A percentile compares a stretch with the other conserved stretches of the same genome.
These are phyloP conservation scores for Ustilago hordei DNA, from an alignment of 1,284 basidiomycete species.

Conservation along the genomic window DNA sequence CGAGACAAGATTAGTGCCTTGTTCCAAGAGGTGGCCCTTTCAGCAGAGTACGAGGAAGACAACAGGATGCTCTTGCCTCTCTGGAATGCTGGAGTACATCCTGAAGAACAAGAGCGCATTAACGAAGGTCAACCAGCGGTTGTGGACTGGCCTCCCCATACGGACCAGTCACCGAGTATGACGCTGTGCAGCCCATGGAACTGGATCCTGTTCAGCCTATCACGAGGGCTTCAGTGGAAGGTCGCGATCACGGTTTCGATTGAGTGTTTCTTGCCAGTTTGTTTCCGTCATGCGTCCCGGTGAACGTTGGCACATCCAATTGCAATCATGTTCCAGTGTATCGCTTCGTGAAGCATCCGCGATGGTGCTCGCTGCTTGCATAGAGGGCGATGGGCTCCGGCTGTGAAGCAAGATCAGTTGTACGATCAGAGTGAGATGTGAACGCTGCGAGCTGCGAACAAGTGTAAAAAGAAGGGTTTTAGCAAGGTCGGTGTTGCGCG, in stretches of 20 bases:
- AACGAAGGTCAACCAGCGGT: background rate
- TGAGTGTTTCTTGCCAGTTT: no score
- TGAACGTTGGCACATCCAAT: background rate
- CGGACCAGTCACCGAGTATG: background rate
- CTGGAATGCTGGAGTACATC: background rate
- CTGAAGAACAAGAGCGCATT: background rate
- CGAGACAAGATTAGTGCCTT: background rate
- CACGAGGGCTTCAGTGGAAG: no score
- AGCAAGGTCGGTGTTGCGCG: no score
- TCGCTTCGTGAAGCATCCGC: background rate
- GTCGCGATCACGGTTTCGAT: no score
- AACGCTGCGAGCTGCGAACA: background rate
- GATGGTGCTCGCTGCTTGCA: no score
- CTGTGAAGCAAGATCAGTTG: background rate
- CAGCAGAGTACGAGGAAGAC: slow-evolving; percentile 2
- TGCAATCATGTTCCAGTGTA: background rate
- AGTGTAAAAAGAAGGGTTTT: background rate
- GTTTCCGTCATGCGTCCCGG: no score
- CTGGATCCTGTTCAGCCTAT: background rate
- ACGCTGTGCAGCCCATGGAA: background rate
- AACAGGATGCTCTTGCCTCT: slow-evolving; percentile 5
- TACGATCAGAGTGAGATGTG: background rate
- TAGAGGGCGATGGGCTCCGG: no score
- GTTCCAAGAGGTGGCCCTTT: background rate
- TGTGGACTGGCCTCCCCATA: background rate